These are phyloP conservation scores for Coemansia reversa DNA, from an alignment of 192 early-diverging fungal genomes.

Conservation along the genomic window DNA sequence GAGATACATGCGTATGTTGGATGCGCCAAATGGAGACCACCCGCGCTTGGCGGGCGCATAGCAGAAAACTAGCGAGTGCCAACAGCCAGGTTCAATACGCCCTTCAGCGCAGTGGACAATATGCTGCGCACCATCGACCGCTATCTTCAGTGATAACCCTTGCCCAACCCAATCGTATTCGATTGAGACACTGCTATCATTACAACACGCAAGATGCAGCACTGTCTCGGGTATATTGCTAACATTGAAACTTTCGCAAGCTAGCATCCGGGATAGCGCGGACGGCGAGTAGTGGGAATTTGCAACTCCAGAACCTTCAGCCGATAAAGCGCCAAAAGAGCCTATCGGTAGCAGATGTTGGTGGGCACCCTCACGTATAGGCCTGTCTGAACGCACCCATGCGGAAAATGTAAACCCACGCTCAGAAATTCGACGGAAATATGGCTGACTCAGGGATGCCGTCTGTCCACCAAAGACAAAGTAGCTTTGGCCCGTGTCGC, in stretches of 20 bases:
- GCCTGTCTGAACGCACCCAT: slow-evolving; percentile 23
- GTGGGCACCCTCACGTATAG: background rate
- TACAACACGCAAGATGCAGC: slow-evolving; percentile 10
- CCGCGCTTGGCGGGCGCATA: slow-evolving; percentile 40
- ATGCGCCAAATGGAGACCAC: slow-evolving; percentile 45
- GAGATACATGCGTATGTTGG: slow-evolving; percentile 34
- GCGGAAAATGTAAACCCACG: slow-evolving; percentile 31
- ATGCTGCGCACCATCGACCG: slow-evolving; percentile 12
- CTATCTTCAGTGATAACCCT: slow-evolving; percentile 18
- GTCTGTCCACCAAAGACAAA: slow-evolving; percentile 33
- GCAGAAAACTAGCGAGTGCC: slow-evolving; percentile 31
- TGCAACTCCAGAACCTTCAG: background rate
- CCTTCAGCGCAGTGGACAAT: slow-evolving; percentile 16
- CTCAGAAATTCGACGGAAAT: slow-evolving; percentile 33
- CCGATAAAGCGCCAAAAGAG: slow-evolving; percentile 10
- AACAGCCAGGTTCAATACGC: slow-evolving; percentile 11
- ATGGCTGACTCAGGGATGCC: slow-evolving; percentile 9
- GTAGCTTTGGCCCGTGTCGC: slow-evolving; percentile 10
- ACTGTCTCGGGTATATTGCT: slow-evolving; percentile 3
- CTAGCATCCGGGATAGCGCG: slow-evolving; percentile 3
- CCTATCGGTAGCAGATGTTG: slow-evolving; percentile 22
- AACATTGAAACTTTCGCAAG: background rate
- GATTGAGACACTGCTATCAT: slow-evolving; percentile 1
- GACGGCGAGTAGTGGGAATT: background rate
- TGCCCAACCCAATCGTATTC: slow-evolving; percentile 10